Evolutionary conservation across 345 rosid genomes (phyloP), one percentile per base, ranked within the genome.

Genomic region (Erysimum cheiranthoides): DNA sequence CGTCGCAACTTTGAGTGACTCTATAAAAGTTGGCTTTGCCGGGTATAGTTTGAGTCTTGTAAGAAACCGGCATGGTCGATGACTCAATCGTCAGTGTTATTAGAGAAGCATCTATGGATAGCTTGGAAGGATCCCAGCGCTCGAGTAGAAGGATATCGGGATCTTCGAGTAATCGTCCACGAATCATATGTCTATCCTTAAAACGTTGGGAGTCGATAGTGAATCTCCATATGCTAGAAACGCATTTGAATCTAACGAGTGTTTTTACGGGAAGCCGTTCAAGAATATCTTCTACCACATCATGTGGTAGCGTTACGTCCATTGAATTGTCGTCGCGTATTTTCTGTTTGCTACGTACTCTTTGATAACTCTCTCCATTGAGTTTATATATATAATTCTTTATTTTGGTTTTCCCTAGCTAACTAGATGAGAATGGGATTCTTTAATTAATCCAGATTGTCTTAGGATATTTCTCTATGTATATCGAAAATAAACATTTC

Each of bases 251-350:
- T 49, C 28, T 8, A 49, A 3, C 4, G 28, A 47, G 25, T 47
- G 11, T 7, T 17, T 18, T 8, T 27, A 62, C 68, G 3, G 36
- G 27, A 28, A 43, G 27, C 8, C 21, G 8, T 62, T 42, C 25
- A 27, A 42, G 51, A 32, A 66, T 66, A 66, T 34, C 28, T 30
- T 36, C 47, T 13, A 51, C 18, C 13, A 68, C n/a, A 17, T 38
- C 50, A 53, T n/a, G 14, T 36, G 42, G 49, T 28, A 28, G 51
- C 38, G 5, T 30, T 13, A 13, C 9, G 0, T 30, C 18, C 21
- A 56, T 56, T 3, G 0, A 6, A 47, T 17, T 56, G 9, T 12
- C 58, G n/a, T 53, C 4, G 35, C 27, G 31, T 66, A 30, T 6
- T 6, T 45, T 31, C 7, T 31, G 6, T 31, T 1, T 27, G 36